Evolutionary conservation across 2,329 filamentous ascomycete genomes (phyloP).

Genomic region (Pseudonectria foliicola): DNA sequence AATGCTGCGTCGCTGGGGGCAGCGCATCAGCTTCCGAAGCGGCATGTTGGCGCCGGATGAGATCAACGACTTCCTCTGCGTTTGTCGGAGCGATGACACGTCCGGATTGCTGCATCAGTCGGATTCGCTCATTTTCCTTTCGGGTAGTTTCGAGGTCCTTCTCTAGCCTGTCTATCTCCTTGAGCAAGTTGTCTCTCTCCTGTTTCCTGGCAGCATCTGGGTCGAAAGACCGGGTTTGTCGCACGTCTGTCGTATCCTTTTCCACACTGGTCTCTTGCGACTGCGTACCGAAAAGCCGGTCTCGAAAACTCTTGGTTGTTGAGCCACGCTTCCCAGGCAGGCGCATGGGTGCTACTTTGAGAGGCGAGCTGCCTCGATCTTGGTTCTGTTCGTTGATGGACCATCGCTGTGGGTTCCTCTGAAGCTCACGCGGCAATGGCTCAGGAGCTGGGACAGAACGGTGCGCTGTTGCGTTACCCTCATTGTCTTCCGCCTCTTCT

Average conservation of each 20-base stretch:
- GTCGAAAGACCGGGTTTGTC: constrained; percentile 22
- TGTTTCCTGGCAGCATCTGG: constrained; percentile 43
- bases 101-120: constrained; percentile 33
- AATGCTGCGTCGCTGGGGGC: constrained; percentile 28
- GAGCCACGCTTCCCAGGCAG: constrained; percentile 2
- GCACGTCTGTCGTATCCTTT: neutral
- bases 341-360: constrained; percentile 37
- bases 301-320: neutral
- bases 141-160: constrained; percentile 51
- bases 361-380: constrained; percentile 30
- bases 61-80: constrained; percentile 31
- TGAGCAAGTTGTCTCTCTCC: constrained; percentile 44
- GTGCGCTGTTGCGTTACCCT: no score
- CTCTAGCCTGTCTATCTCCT: constrained; percentile 49
- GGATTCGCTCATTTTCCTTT: constrained; percentile 51
- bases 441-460: constrained; percentile 43
- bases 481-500: constrained; percentile 39
- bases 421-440: constrained; percentile 52
- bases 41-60: constrained; percentile 34
- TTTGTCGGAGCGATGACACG: constrained; percentile 28
- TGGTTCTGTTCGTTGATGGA: no score
- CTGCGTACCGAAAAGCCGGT: no score
- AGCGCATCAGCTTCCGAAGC: constrained; percentile 25
- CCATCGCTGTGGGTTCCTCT: constrained; percentile 49
- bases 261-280: neutral